Conservation (phyloP, 2,329 filamentous ascomycete species). For the Cadophora sp. region DNA sequence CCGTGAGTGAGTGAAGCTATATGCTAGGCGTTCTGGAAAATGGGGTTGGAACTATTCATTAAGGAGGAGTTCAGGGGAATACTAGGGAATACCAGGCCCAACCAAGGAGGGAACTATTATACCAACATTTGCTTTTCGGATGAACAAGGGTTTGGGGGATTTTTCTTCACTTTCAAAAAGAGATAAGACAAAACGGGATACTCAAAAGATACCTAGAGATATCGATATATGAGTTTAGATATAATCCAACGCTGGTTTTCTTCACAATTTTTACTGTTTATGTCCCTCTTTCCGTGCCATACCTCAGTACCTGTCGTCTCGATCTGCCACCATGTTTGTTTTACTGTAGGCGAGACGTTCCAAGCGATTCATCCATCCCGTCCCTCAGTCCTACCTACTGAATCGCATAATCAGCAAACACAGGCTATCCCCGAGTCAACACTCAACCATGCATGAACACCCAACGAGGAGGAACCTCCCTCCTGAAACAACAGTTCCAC, state of each 20-base stretch:
- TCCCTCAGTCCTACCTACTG: neutral
- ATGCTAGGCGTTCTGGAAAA: neutral
- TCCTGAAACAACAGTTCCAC: conserved; percentile 8
- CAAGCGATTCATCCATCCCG: neutral
- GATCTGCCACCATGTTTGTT: no score
- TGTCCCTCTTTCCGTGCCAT: no score
- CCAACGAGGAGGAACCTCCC: neutral
- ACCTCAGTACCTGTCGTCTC: no score
- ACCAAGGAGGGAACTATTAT: neutral
- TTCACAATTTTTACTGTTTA: neutral
- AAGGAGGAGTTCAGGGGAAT: neutral
- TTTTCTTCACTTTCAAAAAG: neutral
- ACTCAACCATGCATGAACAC: neutral
- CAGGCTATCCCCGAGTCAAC: neutral
- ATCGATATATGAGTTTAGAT: neutral
- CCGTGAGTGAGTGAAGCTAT: neutral
- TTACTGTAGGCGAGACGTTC: neutral
- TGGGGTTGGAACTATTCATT: neutral
- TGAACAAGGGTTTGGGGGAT: neutral
- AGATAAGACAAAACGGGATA: neutral
- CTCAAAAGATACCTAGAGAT: neutral
- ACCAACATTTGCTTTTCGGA: neutral
- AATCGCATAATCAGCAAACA: neutral
- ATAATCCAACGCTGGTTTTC: conserved; percentile 2
- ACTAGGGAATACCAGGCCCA: neutral